Percentiles rank a stretch among this genome's conserved stretches.
phyloP scores from a whole-genome alignment of 2,329 filamentous ascomycete genomes.

The Xylaria sp. region DNA sequence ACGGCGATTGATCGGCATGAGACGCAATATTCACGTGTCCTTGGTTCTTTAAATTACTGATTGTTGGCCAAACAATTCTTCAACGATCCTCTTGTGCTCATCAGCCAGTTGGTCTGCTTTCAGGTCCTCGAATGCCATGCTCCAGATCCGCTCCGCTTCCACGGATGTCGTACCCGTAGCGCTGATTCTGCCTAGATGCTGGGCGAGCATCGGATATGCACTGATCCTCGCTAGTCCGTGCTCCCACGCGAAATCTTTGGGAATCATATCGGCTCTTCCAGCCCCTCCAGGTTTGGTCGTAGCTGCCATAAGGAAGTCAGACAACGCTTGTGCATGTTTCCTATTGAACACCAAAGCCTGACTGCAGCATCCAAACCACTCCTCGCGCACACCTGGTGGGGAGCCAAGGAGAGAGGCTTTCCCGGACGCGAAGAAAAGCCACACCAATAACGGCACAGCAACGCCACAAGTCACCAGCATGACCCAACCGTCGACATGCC shows the following conservation, averaged over 20 bases:
- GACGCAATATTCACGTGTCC: conserved; percentile 2
- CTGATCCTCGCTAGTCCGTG: conserved; percentile 48
- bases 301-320: conserved; percentile 42
- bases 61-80: conserved; percentile 43
- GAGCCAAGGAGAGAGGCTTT: conserved; percentile 48
- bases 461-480: conserved; percentile 46
- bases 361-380: conserved; percentile 50
- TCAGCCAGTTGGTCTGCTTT: conserved; percentile 39
- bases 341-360: conserved; percentile 50
- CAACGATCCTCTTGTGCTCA: conserved; percentile 43
- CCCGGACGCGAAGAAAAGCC: conserved; percentile 50
- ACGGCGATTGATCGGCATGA: background rate
- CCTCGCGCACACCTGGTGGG: conserved; percentile 45
- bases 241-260: conserved; percentile 48
- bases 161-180: conserved; percentile 47
- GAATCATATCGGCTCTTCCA: conserved; percentile 49
- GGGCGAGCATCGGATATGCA: conserved; percentile 51
- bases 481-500: conserved; percentile 47
- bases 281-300: conserved; percentile 34
- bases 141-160: conserved; percentile 50
- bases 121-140: conserved; percentile 49
- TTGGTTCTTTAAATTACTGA: conserved; percentile 30
- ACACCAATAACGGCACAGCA: conserved; percentile 46
- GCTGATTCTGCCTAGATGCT: conserved; percentile 48
- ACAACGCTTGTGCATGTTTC: conserved; percentile 42